Evolutionary conservation across 2,329 filamentous ascomycete genomes (phyloP).

Genomic region (Aspergillus sp.): DNA sequence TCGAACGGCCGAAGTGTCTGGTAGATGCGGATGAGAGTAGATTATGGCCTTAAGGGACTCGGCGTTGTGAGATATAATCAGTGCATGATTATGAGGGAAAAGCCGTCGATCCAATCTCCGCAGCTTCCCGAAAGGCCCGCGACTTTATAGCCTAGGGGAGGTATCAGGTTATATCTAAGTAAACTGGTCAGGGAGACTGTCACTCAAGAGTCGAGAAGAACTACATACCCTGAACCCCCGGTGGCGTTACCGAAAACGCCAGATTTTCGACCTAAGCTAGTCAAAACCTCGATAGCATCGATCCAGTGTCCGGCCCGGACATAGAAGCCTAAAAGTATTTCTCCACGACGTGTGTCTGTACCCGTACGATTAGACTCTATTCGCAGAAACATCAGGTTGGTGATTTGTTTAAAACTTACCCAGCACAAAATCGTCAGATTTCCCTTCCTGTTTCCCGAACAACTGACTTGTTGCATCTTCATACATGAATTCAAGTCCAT

Average conservation of each 20-base stretch:
- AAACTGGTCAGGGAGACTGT: slow-evolving; percentile 10
- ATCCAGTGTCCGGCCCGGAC: slow-evolving; percentile 78
- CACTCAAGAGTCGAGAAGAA: background rate
- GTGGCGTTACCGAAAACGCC: slow-evolving; percentile 77
- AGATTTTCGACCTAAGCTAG: slow-evolving; percentile 82
- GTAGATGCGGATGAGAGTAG: background rate
- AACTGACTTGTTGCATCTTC: slow-evolving; percentile 82
- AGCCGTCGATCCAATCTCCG: slow-evolving; percentile 78
- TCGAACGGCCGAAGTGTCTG: background rate
- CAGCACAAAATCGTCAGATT: slow-evolving; percentile 71
- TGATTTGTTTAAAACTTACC: slow-evolving; percentile 52
- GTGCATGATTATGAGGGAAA: slow-evolving; percentile 75
- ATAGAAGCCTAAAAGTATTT: slow-evolving; percentile 84
- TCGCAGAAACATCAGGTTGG: background rate
- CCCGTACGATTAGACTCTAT: slow-evolving; percentile 19
- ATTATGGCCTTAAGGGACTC: background rate
- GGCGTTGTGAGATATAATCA: slow-evolving; percentile 40
- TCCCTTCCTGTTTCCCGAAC: slow-evolving; percentile 78
- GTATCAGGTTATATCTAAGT: slow-evolving; percentile 77
- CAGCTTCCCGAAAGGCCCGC: slow-evolving; percentile 84
- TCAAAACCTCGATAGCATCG: slow-evolving; percentile 86
- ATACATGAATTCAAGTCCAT: slow-evolving; percentile 90
- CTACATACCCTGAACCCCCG: slow-evolving; percentile 77
- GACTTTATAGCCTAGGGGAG: slow-evolving; percentile 83
- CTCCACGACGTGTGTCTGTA: slow-evolving; percentile 76